Conservation (phyloP, 2,329 filamentous ascomycete genomes). For the Pezicula carpinea region DNA sequence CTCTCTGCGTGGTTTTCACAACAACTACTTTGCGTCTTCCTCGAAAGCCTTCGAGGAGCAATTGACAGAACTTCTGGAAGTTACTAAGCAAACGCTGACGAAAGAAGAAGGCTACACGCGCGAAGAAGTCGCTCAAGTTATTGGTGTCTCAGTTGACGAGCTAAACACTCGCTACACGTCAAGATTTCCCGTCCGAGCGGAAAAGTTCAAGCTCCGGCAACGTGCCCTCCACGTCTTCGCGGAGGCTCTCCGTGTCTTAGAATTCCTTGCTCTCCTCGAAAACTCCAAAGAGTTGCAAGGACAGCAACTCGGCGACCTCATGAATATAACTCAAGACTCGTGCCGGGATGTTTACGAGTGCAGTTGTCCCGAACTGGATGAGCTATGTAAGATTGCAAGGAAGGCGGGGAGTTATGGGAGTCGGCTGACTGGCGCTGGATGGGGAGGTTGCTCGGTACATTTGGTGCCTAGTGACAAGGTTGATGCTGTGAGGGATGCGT, state of each 20-base stretch:
- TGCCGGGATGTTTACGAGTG: conserved; percentile 88
- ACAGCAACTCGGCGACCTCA: conserved; percentile 65
- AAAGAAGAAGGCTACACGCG: conserved; percentile 83
- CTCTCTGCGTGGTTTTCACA: conserved; percentile 82
- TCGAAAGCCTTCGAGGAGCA: conserved; percentile 53
- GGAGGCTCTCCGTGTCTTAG: conserved; percentile 80
- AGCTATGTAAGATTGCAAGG: conserved; percentile 75
- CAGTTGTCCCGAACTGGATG: conserved; percentile 87
- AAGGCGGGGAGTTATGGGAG: conserved; percentile 78
- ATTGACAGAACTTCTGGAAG: conserved; percentile 65
- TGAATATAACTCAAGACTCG: conserved; percentile 86
- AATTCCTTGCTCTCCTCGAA: conserved; percentile 76
- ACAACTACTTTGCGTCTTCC: conserved; percentile 59
- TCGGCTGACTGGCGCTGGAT: conserved; percentile 86
- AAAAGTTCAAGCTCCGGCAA: conserved; percentile 81
- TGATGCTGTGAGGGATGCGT: conserved; percentile 68
- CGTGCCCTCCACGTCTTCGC: conserved; percentile 86
- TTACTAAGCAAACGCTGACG: conserved; percentile 66
- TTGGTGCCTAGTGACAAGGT: conserved; percentile 82
- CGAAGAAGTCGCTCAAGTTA: conserved; percentile 71
- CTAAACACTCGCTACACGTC: conserved; percentile 77
- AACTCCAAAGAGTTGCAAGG: conserved; percentile 53
- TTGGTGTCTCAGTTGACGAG: conserved; percentile 65
- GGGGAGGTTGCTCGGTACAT: conserved; percentile 95
- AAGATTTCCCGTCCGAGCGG: conserved; percentile 83